phyloP scores from a whole-genome alignment of 768 basidiomycete genomes.

The Naganishia vishniacii region DNA sequence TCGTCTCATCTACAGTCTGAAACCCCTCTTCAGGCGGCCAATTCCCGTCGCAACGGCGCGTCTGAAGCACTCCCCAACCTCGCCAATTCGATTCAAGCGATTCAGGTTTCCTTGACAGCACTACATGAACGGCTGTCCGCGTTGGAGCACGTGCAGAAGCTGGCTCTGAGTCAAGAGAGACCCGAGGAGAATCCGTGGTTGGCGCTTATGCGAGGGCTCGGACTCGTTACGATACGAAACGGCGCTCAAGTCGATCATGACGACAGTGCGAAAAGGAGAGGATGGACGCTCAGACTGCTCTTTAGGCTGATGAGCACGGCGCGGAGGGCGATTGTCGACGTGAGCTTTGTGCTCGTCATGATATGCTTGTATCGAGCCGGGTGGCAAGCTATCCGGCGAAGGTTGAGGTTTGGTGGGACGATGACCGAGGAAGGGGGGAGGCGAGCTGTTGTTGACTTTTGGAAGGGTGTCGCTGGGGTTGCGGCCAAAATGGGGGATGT shows the following conservation, averaged over 20 bases:
- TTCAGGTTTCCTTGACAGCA: constrained; percentile 12
- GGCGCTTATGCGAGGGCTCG: not conserved
- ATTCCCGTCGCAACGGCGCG: not conserved
- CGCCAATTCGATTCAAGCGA: constrained; percentile 3
- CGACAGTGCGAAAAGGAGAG: not conserved
- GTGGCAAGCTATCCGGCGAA: not conserved
- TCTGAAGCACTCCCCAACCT: not conserved
- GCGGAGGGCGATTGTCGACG: constrained; percentile 3
- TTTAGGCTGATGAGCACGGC: not conserved
- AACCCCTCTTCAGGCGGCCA: too few species aligned
- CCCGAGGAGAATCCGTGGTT: constrained; percentile 8
- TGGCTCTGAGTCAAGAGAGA: not conserved
- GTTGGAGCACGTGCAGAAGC: not conserved
- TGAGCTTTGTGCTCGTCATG: constrained; percentile 8
- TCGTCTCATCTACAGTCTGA: too few species aligned
- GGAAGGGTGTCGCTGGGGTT: not conserved
- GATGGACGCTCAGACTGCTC: not conserved
- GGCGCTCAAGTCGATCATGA: not conserved
- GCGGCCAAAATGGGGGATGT: not conserved
- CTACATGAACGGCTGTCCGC: constrained; percentile 3
- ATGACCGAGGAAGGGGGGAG: constrained; percentile 13
- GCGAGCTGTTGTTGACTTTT: constrained; percentile 3
- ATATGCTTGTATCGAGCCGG: not conserved
- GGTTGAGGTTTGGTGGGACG: constrained; percentile 18
- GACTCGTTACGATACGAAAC: not conserved